A percentile compares a stretch with the other conserved stretches of the same genome.
Conservation (phyloP, 768 basidiomycete species). For the Boletus pseudo-olivaceus region DNA sequence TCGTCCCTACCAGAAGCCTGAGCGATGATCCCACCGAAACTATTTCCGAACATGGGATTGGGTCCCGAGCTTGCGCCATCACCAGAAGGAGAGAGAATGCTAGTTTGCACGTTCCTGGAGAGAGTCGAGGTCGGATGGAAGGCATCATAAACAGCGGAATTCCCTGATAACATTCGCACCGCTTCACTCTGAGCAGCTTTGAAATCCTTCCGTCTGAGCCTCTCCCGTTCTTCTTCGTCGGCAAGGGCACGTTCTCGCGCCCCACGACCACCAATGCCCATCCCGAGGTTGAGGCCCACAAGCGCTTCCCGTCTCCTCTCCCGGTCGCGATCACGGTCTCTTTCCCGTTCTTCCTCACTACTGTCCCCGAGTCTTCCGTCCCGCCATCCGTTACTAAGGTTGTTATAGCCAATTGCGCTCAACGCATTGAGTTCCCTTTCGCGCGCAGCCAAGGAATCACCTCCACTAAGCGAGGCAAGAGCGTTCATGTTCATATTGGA, state of each 20-base stretch:
- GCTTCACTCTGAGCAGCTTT: slow-evolving; percentile 37
- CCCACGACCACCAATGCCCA: slow-evolving; percentile 40
- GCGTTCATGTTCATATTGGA: slow-evolving; percentile 25
- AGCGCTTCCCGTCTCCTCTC: slow-evolving; percentile 41
- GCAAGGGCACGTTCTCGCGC: slow-evolving; percentile 62
- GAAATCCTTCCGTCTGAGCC: slow-evolving; percentile 52
- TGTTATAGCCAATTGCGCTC: slow-evolving; percentile 45
- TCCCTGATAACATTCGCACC: slow-evolving; percentile 38
- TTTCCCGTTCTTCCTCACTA: slow-evolving; percentile 38
- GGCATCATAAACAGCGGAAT: slow-evolving; percentile 64
- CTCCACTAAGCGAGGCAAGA: slow-evolving; percentile 21
- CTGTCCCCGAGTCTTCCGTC: slow-evolving; percentile 35
- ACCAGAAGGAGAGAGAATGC: slow-evolving; percentile 21
- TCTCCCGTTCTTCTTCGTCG: slow-evolving; percentile 51
- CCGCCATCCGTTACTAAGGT: slow-evolving; percentile 31
- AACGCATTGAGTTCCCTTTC: slow-evolving; percentile 48
- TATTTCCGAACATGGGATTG: slow-evolving; percentile 22
- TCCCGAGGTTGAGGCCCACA: slow-evolving; percentile 37
- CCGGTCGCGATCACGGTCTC: slow-evolving; percentile 46
- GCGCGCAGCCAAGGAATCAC: slow-evolving; percentile 34
- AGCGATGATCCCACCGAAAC: slow-evolving; percentile 25
- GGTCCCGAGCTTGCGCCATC: slow-evolving; percentile 16
- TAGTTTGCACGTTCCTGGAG: slow-evolving; percentile 25
- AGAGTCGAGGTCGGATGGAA: slow-evolving; percentile 60
- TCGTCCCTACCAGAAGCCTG: slow-evolving; percentile 28